Base-by-base conservation (phyloP, 352 stramenopile species). In the Globisporangium orthogonon region DNA sequence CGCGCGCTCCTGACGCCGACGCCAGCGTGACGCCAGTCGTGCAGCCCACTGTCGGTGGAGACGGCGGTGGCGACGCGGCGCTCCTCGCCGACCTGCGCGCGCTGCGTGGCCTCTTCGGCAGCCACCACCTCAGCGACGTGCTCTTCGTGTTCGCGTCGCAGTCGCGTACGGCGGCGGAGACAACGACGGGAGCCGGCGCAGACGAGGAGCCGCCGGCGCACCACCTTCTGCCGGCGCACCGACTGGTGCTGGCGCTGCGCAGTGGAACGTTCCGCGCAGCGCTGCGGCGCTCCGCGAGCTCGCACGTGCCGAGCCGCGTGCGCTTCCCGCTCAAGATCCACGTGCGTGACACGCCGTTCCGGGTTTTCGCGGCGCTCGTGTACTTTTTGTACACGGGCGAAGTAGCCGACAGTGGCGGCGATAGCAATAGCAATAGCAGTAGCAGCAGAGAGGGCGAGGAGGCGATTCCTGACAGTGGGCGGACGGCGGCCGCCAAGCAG, bases 321-420 rank as follows among this genome's bases (percentile, higher is more conserved):
- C 76, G 81, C 7, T 91, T 94, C 35, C 84, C 82, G 13, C 67
- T 94, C 33, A 89, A 89, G 58, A 89, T 94, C 48, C 59, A 89
- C 65, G 70, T 94, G 17, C 74, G 91, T 52, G 82, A 94, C 62
- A 94, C 84, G n/a, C 60, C 84, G 13, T 90, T 85, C 45, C 65
- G 57, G 11, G 76, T 89, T 4, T 92, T 94, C 64, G 76, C 79
- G 23, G 70, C 74, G 43, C 52, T 94, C 50, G 58, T 94, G 43
- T 61, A 72, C 29, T 94, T 83, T 51, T 55, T 94, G 30, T 94
- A 94, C 66, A 89, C 78, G n/a, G 86, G 87, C 48, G 71, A 92
- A 37, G 61, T 88, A 35, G 50, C 37, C 2, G 30, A 41, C 43
- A 31, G 50, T 14, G 39, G 48, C 14, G 23, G 30, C 1, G 33